Percentiles rank a stretch among this genome's conserved stretches.
Evolutionary conservation across 495 filamentous ascomycete species (phyloP).

Genomic region (Cenococcum geophilum): DNA sequence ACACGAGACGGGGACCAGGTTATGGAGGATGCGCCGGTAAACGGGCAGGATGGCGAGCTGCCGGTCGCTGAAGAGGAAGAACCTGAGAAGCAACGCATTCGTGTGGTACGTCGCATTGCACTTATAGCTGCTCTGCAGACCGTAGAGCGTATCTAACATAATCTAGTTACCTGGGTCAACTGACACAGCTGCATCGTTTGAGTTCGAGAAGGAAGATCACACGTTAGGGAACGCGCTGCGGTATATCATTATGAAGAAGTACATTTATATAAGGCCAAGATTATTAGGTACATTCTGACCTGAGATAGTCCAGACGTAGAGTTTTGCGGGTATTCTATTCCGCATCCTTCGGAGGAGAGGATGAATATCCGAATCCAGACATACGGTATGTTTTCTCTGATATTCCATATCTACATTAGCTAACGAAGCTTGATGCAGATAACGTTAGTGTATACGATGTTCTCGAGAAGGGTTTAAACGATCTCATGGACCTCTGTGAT

Average conservation of each 20-base stretch:
- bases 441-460: conserved; percentile 74
- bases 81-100: conserved; percentile 12
- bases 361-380: conserved; percentile 98
- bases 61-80: conserved; percentile 7
- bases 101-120: conserved; percentile 17
- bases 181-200: conserved; percentile 61
- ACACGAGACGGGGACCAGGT: conserved; percentile 1
- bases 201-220: conserved; percentile 87
- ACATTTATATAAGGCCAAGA: conserved; percentile 28
- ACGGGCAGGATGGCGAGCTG: neutral
- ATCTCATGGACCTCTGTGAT: conserved; percentile 85
- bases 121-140: neutral
- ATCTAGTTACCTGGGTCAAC: conserved; percentile 42
- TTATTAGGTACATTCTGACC: conserved; percentile 2
- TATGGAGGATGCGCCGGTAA: conserved; percentile 10
- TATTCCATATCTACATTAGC: neutral
- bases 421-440: conserved; percentile 45
- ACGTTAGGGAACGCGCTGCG: conserved; percentile 91
- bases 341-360: conserved; percentile 89
- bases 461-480: conserved; percentile 79
- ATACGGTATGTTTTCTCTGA: conserved; percentile 54
- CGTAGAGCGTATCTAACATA: neutral
- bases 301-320: conserved; percentile 75
- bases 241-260: conserved; percentile 99
- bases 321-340: conserved; percentile 96